phyloP scores from a whole-genome alignment of 2,329 filamentous ascomycete genomes.

The Colletotrichum nymphaeae region DNA sequence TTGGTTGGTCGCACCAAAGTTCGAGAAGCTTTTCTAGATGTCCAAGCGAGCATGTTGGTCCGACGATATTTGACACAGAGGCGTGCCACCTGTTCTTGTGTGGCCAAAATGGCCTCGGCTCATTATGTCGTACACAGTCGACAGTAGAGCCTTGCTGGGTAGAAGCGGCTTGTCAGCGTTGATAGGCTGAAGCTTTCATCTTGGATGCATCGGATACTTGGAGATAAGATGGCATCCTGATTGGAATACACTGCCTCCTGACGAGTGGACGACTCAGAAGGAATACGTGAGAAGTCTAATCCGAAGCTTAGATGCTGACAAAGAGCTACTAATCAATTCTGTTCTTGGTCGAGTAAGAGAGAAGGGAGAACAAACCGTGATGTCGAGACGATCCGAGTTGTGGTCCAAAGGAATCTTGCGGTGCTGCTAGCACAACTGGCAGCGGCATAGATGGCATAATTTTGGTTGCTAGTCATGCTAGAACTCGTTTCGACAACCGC shows the following conservation, averaged over 20 bases:
- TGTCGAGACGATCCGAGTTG: background rate
- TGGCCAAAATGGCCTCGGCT: background rate
- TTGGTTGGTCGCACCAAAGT: background rate
- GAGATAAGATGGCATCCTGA: background rate
- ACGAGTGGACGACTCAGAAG: background rate
- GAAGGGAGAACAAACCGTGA: background rate
- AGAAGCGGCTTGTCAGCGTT: background rate
- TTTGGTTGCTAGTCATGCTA: background rate
- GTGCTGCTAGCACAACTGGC: background rate
- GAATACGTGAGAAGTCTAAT: background rate
- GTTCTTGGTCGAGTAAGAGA: background rate
- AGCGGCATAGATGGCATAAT: background rate
- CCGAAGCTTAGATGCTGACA: background rate
- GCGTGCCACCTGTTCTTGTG: background rate
- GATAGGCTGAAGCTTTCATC: background rate
- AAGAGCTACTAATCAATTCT: background rate
- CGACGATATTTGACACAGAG: background rate
- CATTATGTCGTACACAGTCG: background rate
- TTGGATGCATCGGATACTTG: background rate
- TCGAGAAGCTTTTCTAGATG: conserved; percentile 10
- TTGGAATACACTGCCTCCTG: background rate
- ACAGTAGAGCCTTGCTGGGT: background rate
- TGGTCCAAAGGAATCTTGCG: background rate
- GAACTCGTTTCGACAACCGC: background rate
- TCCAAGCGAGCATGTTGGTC: background rate